phyloP scores from a whole-genome alignment of 768 basidiomycete species.

The Amanita jacksonii region DNA sequence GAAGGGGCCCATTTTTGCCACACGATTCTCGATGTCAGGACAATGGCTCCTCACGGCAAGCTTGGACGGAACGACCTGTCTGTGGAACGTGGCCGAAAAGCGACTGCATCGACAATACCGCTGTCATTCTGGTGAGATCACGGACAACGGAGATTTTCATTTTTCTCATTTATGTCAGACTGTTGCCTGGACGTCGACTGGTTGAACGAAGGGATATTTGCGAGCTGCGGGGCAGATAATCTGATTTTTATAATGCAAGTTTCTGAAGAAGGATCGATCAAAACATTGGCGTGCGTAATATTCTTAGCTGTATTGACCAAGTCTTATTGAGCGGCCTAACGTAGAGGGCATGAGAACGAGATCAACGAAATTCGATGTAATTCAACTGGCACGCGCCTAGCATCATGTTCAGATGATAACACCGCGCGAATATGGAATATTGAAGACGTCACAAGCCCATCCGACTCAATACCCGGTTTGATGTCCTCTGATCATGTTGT shows the following conservation, averaged over 20 bases:
- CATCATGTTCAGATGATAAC: slow-evolving; percentile 75
- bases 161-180: slow-evolving; percentile 21
- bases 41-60: slow-evolving; percentile 70
- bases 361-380: slow-evolving; percentile 74
- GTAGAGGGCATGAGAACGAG: slow-evolving; percentile 66
- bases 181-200: slow-evolving; percentile 80
- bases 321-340: slow-evolving; percentile 7
- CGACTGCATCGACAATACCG: slow-evolving; percentile 53
- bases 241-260: slow-evolving; percentile 53
- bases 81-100: slow-evolving; percentile 68
- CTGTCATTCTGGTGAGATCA: slow-evolving; percentile 48
- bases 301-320: background rate
- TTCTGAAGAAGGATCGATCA: slow-evolving; percentile 42
- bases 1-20: slow-evolving; percentile 76
- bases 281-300: slow-evolving; percentile 47
- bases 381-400: slow-evolving; percentile 52
- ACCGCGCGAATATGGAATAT: slow-evolving; percentile 74
- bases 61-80: slow-evolving; percentile 64
- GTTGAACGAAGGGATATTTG: slow-evolving; percentile 62
- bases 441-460: slow-evolving; percentile 29
- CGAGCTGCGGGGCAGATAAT: slow-evolving; percentile 64
- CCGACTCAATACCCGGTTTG: slow-evolving; percentile 34
- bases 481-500: slow-evolving; percentile 26
- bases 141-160: slow-evolving; percentile 5
- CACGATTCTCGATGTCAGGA: slow-evolving; percentile 66